A percentile compares a stretch with the other conserved stretches of the same genome.
These are phyloP conservation scores for Xylaria sp. DNA, from an alignment of 495 filamentous ascomycete genomes.

Conservation along the genomic window DNA sequence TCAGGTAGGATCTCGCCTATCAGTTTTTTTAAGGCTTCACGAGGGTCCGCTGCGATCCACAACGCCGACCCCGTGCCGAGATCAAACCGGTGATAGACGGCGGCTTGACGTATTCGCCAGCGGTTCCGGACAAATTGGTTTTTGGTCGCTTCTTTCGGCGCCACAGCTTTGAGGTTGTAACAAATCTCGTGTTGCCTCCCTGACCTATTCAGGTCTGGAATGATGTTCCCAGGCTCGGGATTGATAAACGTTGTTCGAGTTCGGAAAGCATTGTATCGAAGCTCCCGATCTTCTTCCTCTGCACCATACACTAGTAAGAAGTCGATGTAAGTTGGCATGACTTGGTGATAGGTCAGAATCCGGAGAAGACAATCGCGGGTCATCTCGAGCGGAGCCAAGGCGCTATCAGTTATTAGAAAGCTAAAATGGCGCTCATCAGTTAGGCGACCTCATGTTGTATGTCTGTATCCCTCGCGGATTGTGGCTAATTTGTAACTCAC, in stretches of 20 bases:
- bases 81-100: slow-evolving; percentile 53
- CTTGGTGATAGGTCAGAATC: slow-evolving; percentile 50
- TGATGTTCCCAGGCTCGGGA: slow-evolving; percentile 40
- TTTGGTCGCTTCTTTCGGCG: slow-evolving; percentile 14
- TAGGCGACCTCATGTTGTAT: not conserved
- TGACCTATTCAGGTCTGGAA: slow-evolving; percentile 44
- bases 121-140: slow-evolving; percentile 22
- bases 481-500: slow-evolving; percentile 23
- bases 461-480: not conserved
- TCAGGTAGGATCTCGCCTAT: slow-evolving; percentile 22
- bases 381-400: slow-evolving; percentile 34
- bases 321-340: slow-evolving; percentile 51
- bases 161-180: slow-evolving; percentile 52
- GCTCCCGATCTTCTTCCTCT: slow-evolving; percentile 25
- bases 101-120: slow-evolving; percentile 53
- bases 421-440: slow-evolving; percentile 23
- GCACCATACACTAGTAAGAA: slow-evolving; percentile 49
- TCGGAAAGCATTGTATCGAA: slow-evolving; percentile 34
- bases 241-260: slow-evolving; percentile 30
- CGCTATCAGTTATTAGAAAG: slow-evolving; percentile 36
- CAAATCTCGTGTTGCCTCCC: slow-evolving; percentile 47
- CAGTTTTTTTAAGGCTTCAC: slow-evolving; percentile 34
- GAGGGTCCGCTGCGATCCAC: slow-evolving; percentile 43
- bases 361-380: slow-evolving; percentile 41
- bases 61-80: slow-evolving; percentile 42